phyloP scores from a whole-genome alignment of 352 stramenopile species.

The Paralagenidium karlingii region DNA sequence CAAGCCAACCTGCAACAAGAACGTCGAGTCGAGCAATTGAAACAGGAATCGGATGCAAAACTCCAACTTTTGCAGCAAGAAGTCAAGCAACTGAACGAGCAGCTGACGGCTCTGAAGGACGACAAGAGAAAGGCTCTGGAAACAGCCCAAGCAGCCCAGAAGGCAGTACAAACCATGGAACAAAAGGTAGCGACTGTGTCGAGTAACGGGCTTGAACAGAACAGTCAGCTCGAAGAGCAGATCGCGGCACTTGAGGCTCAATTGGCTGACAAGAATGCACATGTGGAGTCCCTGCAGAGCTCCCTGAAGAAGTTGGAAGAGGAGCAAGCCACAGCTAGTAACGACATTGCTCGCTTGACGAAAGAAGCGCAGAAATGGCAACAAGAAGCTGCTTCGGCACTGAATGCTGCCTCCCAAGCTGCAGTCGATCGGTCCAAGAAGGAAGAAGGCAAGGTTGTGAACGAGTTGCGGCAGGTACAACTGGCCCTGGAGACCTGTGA shows the following conservation, averaged over 20 bases:
- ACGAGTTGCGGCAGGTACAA: background rate
- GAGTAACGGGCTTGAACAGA: conserved; percentile 2
- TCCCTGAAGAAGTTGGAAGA: background rate
- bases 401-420: too few relatives aligned
- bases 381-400: too few relatives aligned
- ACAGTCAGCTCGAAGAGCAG: too few relatives aligned
- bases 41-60: too few relatives aligned
- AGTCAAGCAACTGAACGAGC: conserved; percentile 1
- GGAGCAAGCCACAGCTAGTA: background rate
- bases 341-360: too few relatives aligned
- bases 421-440: too few relatives aligned
- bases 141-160: too few relatives aligned
- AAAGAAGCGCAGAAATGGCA: too few relatives aligned
- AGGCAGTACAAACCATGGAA: too few relatives aligned
- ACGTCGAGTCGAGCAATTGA: conserved; percentile 2
- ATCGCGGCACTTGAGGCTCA: conserved; percentile 14
- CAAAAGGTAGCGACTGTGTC: too few relatives aligned
- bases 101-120: background rate
- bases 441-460: background rate
- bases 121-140: background rate
- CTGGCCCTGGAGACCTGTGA: background rate
- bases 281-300: background rate
- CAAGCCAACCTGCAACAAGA: conserved; percentile 4
- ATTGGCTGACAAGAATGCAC: background rate
- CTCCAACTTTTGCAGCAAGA: too few relatives aligned